phyloP scores from a whole-genome alignment of 495 filamentous ascomycete species.

The Letharia columbiana region DNA sequence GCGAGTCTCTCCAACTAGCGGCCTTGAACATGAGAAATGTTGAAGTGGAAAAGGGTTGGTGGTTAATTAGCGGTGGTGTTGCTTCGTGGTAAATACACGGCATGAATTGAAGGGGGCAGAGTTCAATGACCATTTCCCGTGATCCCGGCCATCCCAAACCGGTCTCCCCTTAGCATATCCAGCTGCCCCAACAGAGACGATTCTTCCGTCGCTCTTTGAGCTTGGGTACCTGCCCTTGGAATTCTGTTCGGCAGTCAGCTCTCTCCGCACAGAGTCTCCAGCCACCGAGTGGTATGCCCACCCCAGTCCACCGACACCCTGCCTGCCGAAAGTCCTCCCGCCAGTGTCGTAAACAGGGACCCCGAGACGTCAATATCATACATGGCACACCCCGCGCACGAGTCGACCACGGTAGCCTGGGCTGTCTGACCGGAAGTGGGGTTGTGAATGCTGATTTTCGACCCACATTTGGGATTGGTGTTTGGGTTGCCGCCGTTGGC shows the following conservation, averaged over 20 bases:
- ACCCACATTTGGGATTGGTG: constrained; percentile 13
- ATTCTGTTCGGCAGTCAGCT: not conserved
- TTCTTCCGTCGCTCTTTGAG: not conserved
- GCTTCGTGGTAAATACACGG: not conserved
- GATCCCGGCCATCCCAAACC: not conserved
- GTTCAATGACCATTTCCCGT: not conserved
- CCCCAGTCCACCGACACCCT: constrained; percentile 11
- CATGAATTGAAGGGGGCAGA: not conserved
- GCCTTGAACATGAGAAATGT: not conserved
- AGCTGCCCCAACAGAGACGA: not conserved
- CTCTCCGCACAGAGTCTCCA: not conserved
- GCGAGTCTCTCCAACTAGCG: not conserved
- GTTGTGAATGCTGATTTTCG: constrained; percentile 12
- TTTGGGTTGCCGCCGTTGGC: constrained; percentile 14
- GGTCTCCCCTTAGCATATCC: not conserved
- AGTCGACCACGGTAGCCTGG: constrained; percentile 12
- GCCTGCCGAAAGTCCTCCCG: constrained; percentile 5
- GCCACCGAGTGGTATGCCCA: not conserved
- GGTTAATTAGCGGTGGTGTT: not conserved
- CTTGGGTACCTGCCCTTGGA: not conserved
- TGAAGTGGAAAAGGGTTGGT: not conserved
- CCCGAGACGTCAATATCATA: constrained; percentile 13
- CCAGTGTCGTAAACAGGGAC: constrained; percentile 7
- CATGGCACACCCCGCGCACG: constrained; percentile 3
- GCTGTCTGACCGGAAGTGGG: not conserved